Conservation (phyloP, 441 rosid species). For the Pelargonium australe region DNA sequence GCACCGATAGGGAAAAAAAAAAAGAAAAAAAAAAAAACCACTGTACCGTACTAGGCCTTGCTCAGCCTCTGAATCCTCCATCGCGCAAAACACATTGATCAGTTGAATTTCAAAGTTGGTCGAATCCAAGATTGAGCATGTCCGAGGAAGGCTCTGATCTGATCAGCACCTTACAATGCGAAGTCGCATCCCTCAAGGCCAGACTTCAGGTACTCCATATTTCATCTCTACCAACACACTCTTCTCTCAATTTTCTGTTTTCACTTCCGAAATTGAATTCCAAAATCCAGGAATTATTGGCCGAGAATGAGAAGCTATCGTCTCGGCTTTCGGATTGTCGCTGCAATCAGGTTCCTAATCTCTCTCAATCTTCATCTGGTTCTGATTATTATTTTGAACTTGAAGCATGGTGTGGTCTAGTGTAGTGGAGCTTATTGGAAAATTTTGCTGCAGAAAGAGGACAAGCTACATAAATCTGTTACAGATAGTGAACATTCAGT, state of each 20-base stretch:
- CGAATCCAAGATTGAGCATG: background rate
- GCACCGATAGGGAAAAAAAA: too few species aligned
- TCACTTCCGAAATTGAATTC: background rate
- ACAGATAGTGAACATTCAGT: conserved; percentile 19
- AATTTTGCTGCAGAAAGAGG: conserved; percentile 34
- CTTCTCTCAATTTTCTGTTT: background rate
- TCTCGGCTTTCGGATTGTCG: conserved; percentile 47
- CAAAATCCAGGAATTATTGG: conserved; percentile 51
- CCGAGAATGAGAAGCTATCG: conserved; percentile 45
- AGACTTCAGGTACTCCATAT: background rate
- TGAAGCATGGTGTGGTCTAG: background rate
- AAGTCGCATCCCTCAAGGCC: background rate
- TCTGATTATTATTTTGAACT: background rate
- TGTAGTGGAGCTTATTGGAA: background rate
- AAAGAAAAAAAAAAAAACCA: too few species aligned
- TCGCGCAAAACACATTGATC: too few species aligned
- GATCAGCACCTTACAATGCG: background rate
- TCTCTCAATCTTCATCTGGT: background rate
- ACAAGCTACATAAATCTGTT: conserved; percentile 25
- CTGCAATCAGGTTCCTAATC: conserved; percentile 42
- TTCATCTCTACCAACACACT: background rate
- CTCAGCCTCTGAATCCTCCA: too few species aligned
- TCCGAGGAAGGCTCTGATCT: background rate
- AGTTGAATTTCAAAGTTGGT: too few species aligned
- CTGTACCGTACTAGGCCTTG: too few species aligned